Evolutionary conservation across 2,329 filamentous ascomycete species (phyloP), one percentile per base, ranked within the genome.

Genomic region (Apiospora phragmitis): DNA sequence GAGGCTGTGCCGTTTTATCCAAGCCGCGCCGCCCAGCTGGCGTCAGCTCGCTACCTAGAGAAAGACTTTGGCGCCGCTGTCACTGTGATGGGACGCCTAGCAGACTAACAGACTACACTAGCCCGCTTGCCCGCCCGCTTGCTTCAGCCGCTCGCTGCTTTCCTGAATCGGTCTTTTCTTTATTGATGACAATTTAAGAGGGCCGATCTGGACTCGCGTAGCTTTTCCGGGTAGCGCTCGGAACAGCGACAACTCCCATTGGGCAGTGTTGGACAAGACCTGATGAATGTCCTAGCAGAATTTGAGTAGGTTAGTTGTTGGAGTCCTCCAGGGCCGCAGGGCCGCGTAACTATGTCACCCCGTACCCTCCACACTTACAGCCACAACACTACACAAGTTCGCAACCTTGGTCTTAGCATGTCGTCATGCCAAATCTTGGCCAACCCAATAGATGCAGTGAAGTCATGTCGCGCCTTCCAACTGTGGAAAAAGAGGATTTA

Each of bases 281-380:
- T 47, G 43, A 9, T 47, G 43, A 9, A 47, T n/a, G 43, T 47
- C 43, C 26, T 29, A 51, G 49, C 49, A 29, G 49, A 29, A 51
- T 51, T 51, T 51, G 49, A 29, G 49, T 51, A 51, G 47, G 47
- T 55, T 55, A 32, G 49, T 55, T 55, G 51, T 59, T 59, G 51
- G 51, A 55, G 49, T 55, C 49, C 49, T 55, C 51, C 29, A 7
- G 49, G 24, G n/a, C n/a, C n/a, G n/a, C n/a, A n/a, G n/a, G 49
- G 49, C 49, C 49, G 49, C 49, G 49, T 55, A 29, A 32, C 29
- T 7, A 35, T 21, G 32, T 32, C 32, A 32, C 47, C 29, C 24
- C 12, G 26, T 32, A 29, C 49, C 49, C 49, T 32, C 49, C 26
- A 55, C 24, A 47, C 43, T 47, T 47, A 47, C 49, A 29, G 16